Evolutionary conservation across 2,329 filamentous ascomycete species (phyloP), one percentile per base, ranked within the genome.

Genomic region (Chaetomium sp.): DNA sequence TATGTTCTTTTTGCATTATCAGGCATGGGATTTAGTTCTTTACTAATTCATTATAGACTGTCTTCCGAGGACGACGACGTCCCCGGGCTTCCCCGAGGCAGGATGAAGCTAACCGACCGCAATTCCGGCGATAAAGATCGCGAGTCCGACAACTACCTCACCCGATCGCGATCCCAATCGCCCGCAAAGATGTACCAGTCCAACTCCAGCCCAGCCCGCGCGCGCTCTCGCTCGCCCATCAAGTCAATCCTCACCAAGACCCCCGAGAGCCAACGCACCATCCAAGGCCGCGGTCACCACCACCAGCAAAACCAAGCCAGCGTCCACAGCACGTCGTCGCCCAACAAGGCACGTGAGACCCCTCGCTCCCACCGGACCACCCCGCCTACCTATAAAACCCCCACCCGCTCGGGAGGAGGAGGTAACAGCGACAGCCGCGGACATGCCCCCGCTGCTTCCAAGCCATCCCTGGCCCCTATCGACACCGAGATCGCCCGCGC

Each of bases 1-100:
- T 78, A 69, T 58, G 74, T 51, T 35, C 14, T 48, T 41, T 3
- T 36, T 36, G 10, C 7, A 7, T n/a, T 32, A 2, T 44, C n/a
- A 6, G 42, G 4, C 8, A 43, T 6, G n/a, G 14, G 19, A 27
- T 27, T 3, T 27, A 27, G 2, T 27, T 27, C 2, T 5, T 37
- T 7, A 2, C 12, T 35, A 5, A 57, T 57, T 9, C 55, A 47
- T 27, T 0, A 6, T 49, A 62, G 61, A 1, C 37, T 62, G 10
- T 62, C 61, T 19, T 9, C 40, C 3, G 57, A 61, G 34, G 57
- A 56, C 41, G 33, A 42, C 5, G 37, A 41, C 7, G 56, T 53
- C n/a, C 32, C 41, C 9, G 12, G 36, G 7, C 42, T 47, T 14
- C 33, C 52, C 37, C 58, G 53, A 0, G 56, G 56, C 14, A 54